Conservation (phyloP, 2,329 filamentous ascomycete genomes). For the Fusarium pininemorale region DNA sequence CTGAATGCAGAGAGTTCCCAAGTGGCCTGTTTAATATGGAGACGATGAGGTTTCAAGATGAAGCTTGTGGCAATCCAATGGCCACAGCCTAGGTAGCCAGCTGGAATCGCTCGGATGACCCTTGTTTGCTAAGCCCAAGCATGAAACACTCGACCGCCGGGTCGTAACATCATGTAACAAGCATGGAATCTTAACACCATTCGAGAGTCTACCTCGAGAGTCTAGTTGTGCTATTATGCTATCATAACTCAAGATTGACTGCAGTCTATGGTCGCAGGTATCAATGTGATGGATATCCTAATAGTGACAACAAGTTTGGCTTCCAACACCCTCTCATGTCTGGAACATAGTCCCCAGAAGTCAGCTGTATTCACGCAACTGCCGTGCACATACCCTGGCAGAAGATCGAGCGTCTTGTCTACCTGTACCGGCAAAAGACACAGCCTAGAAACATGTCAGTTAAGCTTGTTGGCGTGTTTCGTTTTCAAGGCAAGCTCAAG, state of each 20-base stretch:
- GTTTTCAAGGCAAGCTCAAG: background rate
- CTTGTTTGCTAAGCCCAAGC: constrained; percentile 12
- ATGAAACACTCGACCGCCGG: constrained; percentile 1
- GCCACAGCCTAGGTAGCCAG: background rate
- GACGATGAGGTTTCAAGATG: constrained; percentile 13
- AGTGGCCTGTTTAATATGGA: constrained; percentile 34
- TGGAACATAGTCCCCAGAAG: background rate
- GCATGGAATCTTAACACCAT: background rate
- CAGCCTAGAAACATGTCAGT: background rate
- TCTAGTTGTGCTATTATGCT: background rate
- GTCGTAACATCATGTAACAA: constrained; percentile 1
- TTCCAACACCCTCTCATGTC: background rate
- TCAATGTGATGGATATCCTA: background rate
- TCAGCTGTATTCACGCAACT: background rate
- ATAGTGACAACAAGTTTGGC: background rate
- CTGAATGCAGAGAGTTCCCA: constrained; percentile 2
- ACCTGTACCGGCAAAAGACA: background rate
- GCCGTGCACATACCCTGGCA: background rate
- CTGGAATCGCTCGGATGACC: constrained; percentile 7
- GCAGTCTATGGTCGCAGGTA: background rate
- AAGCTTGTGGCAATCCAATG: constrained; percentile 3
- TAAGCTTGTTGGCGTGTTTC: background rate
- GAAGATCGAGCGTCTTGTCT: background rate
- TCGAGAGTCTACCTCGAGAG: background rate
- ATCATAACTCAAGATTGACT: constrained; percentile 4